phyloP scores from a whole-genome alignment of 2,329 filamentous ascomycete genomes.

The Phyllosticta citriasiana region DNA sequence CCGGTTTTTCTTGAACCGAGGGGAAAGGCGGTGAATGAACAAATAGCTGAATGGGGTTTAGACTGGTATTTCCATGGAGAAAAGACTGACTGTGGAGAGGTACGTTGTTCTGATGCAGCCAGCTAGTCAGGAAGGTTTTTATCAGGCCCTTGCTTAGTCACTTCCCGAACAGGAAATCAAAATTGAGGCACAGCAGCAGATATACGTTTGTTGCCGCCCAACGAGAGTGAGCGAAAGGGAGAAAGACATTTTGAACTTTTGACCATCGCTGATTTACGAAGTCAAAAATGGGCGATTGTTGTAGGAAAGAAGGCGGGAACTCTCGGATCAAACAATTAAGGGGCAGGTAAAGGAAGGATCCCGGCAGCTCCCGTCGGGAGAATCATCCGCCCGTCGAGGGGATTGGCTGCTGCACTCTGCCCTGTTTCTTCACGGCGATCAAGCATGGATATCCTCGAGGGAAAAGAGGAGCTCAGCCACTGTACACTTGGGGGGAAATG shows the following conservation, averaged over 20 bases:
- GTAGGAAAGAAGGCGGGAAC: background rate
- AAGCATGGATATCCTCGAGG: background rate
- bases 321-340: background rate
- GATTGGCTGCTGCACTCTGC: background rate
- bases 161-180: too few relatives aligned
- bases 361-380: background rate
- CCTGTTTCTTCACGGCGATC: background rate
- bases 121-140: too few relatives aligned
- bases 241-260: background rate
- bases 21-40: background rate
- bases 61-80: too few relatives aligned
- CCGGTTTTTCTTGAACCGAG: background rate
- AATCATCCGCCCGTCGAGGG: background rate
- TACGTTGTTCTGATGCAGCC: too few relatives aligned
- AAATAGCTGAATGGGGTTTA: too few relatives aligned
- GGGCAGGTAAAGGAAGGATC: background rate
- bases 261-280: background rate
- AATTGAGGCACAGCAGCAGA: too few relatives aligned
- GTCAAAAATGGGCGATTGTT: background rate
- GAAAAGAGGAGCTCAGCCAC: background rate
- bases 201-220: background rate
- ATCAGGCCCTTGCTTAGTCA: too few relatives aligned
- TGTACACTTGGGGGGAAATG: background rate
- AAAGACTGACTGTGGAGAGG: too few relatives aligned
- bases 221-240: background rate